These are phyloP conservation scores for Lavandula angustifolia DNA, from an alignment of 257 asterid genomes.

Conservation along the genomic window DNA sequence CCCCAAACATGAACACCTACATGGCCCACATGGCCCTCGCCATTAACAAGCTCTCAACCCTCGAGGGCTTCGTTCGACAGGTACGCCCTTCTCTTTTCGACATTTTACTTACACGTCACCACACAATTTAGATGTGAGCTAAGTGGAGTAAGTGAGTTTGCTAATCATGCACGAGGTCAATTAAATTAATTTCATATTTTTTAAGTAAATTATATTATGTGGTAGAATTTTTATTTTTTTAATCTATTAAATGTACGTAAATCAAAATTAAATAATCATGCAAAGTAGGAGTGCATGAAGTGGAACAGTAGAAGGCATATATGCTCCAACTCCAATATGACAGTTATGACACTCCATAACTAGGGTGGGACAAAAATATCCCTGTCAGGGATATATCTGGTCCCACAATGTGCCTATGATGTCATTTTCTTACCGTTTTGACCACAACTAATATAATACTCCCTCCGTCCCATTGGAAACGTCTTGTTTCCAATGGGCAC, in stretches of 20 bases:
- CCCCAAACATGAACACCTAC: slow-evolving; percentile 62
- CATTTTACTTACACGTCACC: too few relatives aligned
- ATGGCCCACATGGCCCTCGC: slow-evolving; percentile 81
- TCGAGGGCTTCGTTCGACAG: slow-evolving; percentile 81
- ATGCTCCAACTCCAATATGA: slow-evolving; percentile 29
- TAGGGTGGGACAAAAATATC: slow-evolving; percentile 34
- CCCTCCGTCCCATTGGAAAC: background rate
- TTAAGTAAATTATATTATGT: too few relatives aligned
- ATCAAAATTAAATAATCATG: too few relatives aligned
- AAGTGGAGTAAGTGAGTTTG: too few relatives aligned
- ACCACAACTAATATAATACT: slow-evolving; percentile 28
- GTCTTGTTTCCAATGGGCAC: too few relatives aligned
- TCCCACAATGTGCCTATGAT: slow-evolving; percentile 36
- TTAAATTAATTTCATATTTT: too few relatives aligned
- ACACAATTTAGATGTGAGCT: too few relatives aligned
- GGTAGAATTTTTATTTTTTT: too few relatives aligned
- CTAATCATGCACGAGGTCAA: too few relatives aligned
- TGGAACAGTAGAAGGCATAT: background rate
- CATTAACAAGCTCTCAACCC: slow-evolving; percentile 72
- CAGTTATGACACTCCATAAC: slow-evolving; percentile 23
- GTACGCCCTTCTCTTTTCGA: slow-evolving; percentile 29
- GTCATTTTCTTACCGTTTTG: slow-evolving; percentile 51
- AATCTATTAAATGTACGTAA: too few relatives aligned
- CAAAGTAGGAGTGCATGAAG: slow-evolving; percentile 25
- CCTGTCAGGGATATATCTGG: slow-evolving; percentile 29